These are phyloP conservation scores for Phascolomyces articulosus DNA, from an alignment of 371 early-diverging fungal species.

Conservation along the genomic window DNA sequence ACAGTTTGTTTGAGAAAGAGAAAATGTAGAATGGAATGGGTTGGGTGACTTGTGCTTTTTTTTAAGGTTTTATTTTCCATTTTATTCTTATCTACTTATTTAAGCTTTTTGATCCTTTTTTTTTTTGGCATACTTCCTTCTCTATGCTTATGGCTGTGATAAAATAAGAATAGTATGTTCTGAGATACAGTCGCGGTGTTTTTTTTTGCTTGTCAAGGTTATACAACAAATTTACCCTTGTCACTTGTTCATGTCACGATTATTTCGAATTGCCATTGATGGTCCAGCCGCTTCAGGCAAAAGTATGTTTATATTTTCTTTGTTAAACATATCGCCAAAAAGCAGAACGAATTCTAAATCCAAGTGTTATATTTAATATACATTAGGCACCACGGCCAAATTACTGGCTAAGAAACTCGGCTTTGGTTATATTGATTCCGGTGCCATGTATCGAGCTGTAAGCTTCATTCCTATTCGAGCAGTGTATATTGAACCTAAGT, in stretches of 20 bases:
- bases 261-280: conserved; percentile 89
- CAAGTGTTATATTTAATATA: conserved; percentile 13
- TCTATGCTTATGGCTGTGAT: too few relatives aligned
- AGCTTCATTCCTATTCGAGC: too few relatives aligned
- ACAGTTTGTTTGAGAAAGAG: too few relatives aligned
- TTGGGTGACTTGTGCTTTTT: too few relatives aligned
- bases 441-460: conserved; percentile 69
- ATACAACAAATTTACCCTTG: background rate
- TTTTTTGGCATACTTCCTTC: too few relatives aligned
- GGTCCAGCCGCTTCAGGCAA: conserved; percentile 95
- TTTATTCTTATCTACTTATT: too few relatives aligned
- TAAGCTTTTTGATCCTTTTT: too few relatives aligned
- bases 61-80: too few relatives aligned
- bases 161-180: background rate
- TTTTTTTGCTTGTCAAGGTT: background rate
- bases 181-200: background rate
- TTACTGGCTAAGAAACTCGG: conserved; percentile 72
- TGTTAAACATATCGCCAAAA: too few relatives aligned
- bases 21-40: too few relatives aligned
- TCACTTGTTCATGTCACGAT: conserved; percentile 32
- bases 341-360: too few relatives aligned
- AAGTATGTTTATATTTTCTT: conserved; percentile 45
- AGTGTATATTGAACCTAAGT: background rate
- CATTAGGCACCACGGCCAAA: conserved; percentile 73
- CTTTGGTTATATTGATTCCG: conserved; percentile 86